Base-by-base conservation (phyloP, 257 asterid genomes). In the Solanum ahanhuiri region DNA sequence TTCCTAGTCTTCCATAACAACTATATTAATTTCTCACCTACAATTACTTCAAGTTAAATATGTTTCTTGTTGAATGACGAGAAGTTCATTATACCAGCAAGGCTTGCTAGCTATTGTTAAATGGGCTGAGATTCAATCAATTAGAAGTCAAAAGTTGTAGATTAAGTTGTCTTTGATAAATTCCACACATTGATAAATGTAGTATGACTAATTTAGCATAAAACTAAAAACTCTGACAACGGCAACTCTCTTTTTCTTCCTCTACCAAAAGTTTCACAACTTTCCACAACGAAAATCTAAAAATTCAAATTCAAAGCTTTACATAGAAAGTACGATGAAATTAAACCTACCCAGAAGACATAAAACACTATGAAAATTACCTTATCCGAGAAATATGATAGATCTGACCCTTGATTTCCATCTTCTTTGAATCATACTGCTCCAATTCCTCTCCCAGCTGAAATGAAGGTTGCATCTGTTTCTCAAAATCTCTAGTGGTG, bases 361-460 rank as follows among this genome's bases (percentile, higher is more conserved):
- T 37, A 37, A 37, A 37, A 37, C 43, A 37, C 10, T 37, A 37
- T 37, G 43, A 37, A 37, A 37, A 37, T 37, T 37, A 37, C 43
- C 43, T 37, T 37, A 7, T 37, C 43, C 3, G 3, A 1, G 98
- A 91, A 33, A 96, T 96, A 92, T 96, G 98, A 86, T 96, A 96
- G 99, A 96, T 96, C 97, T 95, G 99, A 81, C 98, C 58, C 58
- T 51, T 15, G 22, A 51, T 51, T 51, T 14, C 22, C 60, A 51
- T 14, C 60, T 51, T 51, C 22, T 51, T 51, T 14, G 22, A 51
- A 14, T 51, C 60, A 51, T 6, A 51, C 60, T 97, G 10, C 98
- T 93, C 94, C 72, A 94, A 95, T 94, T 91, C 96, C 63, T 93
- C 45, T 39, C 99, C 98, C 48, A 96, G 79, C 92, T 95, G 98